Evolutionary conservation across 2,329 filamentous ascomycete species (phyloP).

Genomic region (Aureobasidium sp.): DNA sequence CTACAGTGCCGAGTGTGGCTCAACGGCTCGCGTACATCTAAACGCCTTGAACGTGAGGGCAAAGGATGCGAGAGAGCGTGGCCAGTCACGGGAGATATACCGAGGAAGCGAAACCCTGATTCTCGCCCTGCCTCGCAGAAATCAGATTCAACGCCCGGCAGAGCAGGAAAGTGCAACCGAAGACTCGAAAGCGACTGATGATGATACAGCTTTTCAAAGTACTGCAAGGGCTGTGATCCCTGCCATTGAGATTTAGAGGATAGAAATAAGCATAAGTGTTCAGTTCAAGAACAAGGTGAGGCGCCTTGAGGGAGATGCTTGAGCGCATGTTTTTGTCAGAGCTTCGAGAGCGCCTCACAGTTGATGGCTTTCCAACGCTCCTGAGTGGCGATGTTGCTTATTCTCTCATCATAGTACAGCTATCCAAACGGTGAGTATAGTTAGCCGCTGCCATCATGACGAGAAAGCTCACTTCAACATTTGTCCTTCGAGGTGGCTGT

Average conservation of each 20-base stretch:
- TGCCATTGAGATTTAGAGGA: not conserved
- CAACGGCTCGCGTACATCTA: not conserved
- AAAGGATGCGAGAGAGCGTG: not conserved
- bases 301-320: not conserved
- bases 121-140: not conserved
- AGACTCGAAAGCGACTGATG: not conserved
- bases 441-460: not conserved
- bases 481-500: not conserved
- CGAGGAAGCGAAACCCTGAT: not conserved
- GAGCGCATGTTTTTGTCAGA: not conserved
- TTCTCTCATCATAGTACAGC: not conserved
- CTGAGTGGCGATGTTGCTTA: not conserved
- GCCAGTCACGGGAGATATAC: constrained; percentile 4
- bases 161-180: not conserved
- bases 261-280: not conserved
- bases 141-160: not conserved
- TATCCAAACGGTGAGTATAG: not conserved
- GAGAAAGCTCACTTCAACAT: not conserved
- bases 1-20: not conserved
- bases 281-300: constrained; percentile 2
- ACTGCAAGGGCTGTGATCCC: not conserved
- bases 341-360: not conserved
- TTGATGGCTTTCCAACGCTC: not conserved
- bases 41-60: not conserved
- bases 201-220: not conserved